phyloP scores from a whole-genome alignment of 352 stramenopile species.

The Hyaloperonospora brassicae region DNA sequence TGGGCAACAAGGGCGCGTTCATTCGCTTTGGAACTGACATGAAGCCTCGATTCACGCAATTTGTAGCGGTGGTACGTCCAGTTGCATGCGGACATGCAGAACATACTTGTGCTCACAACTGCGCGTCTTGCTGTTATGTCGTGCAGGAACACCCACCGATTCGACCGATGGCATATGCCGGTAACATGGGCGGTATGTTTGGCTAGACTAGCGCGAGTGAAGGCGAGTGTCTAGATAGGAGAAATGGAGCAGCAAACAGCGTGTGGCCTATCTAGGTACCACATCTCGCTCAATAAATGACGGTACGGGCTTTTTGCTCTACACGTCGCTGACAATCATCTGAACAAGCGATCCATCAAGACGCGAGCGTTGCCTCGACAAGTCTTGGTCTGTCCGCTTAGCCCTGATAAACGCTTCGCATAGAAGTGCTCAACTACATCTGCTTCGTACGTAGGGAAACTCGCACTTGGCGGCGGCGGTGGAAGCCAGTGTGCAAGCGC shows the following conservation, averaged over 20 bases:
- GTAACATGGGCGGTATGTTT: slow-evolving; percentile 88
- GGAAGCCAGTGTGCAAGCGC: slow-evolving; percentile 45
- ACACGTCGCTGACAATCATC: slow-evolving; percentile 6
- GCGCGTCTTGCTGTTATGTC: background rate
- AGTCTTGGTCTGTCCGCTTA: slow-evolving; percentile 12
- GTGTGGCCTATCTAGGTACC: background rate
- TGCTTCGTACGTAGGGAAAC: slow-evolving; percentile 30
- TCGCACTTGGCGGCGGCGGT: slow-evolving; percentile 30
- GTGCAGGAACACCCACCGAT: slow-evolving; percentile 81
- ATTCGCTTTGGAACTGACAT: slow-evolving; percentile 95
- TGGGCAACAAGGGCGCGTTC: slow-evolving; percentile 99
- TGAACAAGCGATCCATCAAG: slow-evolving; percentile 29
- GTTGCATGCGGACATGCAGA: background rate
- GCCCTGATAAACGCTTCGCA: slow-evolving; percentile 14
- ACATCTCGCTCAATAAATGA: slow-evolving; percentile 23
- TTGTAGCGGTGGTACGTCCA: slow-evolving; percentile 81
- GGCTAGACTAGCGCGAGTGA: slow-evolving; percentile 37
- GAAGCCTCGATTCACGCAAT: slow-evolving; percentile 95
- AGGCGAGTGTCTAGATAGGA: slow-evolving; percentile 23
- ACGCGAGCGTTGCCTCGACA: slow-evolving; percentile 25
- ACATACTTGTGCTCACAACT: background rate
- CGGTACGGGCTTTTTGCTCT: slow-evolving; percentile 13
- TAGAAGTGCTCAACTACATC: slow-evolving; percentile 34
- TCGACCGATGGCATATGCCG: slow-evolving; percentile 83
- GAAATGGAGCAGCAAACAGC: slow-evolving; percentile 16